Percentiles rank a stretch among this genome's conserved stretches.
Conservation (phyloP, 2,329 filamentous ascomycete genomes). For the Diaporthe sp. region DNA sequence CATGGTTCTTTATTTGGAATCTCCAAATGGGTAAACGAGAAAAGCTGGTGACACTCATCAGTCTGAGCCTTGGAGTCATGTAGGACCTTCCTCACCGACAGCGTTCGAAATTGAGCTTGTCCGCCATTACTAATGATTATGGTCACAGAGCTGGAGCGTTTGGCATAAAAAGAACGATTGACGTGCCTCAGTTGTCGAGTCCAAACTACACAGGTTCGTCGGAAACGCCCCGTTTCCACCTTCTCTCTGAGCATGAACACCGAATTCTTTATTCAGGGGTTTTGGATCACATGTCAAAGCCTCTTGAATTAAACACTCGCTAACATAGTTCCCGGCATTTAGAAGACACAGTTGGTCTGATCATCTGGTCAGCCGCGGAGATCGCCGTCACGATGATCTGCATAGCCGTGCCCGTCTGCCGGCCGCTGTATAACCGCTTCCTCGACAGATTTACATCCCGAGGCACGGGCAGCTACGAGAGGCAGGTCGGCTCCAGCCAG, state of each 20-base stretch:
- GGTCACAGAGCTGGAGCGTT: conserved; percentile 40
- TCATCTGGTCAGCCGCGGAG: conserved; percentile 49
- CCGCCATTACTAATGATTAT: background rate
- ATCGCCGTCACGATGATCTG: conserved; percentile 48
- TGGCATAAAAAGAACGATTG: conserved; percentile 43
- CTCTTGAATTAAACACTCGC: no score
- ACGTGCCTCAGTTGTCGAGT: conserved; percentile 40
- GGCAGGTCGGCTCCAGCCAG: background rate
- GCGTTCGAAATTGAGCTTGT: background rate
- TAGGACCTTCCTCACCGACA: conserved; percentile 35
- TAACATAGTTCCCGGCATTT: background rate
- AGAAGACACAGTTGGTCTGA: conserved; percentile 43
- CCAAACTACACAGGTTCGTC: conserved; percentile 44
- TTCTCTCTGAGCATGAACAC: no score
- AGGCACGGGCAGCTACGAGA: background rate
- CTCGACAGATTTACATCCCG: background rate
- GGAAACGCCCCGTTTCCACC: no score
- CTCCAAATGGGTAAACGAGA: conserved; percentile 53
- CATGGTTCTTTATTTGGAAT: conserved; percentile 54
- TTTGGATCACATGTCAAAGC: no score
- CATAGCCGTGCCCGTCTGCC: conserved; percentile 48
- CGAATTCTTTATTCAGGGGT: no score
- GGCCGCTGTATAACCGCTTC: conserved; percentile 42
- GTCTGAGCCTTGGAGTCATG: conserved; percentile 53
- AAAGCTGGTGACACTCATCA: conserved; percentile 50